Base-by-base conservation (phyloP, 352 stramenopile species). In the Phytophthora idaei region DNA sequence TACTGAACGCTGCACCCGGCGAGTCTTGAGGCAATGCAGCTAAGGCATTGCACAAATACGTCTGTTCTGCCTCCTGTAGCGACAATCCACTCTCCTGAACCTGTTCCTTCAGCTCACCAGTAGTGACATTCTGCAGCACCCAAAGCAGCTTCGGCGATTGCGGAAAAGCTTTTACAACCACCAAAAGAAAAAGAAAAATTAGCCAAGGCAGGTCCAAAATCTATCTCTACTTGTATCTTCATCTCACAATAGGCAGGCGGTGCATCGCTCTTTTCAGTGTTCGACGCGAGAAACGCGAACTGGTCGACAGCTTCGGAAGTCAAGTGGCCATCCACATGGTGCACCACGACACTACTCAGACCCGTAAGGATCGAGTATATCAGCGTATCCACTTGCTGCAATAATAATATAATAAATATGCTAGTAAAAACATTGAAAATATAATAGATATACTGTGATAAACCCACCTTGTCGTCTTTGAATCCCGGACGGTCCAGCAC, bases 101-200 rank as follows among this genome's bases (percentile, higher is more conserved):
- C n/a, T 74, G 62, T 14, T 92, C 77, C 56, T 94, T 94, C 45
- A 94, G 17, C n/a, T 87, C 63, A 31, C 69, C 71, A 1, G 77
- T 85, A 7, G 73, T 79, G 3, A 88, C 61, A 57, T 93, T 90
- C 53, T 89, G 79, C 49, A 93, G 57, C 25, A 92, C 65, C 86
- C 86, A 94, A 25, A 90, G 27, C 27, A 94, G 67, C 65, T 89
- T 92, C 31, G 86, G 86, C 1, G 66, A 74, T n/a, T 94, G 86
- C 7, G 84, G 83, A 57, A 93, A 92, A 46, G 68, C 84, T 92
- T 55, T 21, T 42, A 44, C 45, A 3, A 66, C 6, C 7, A 45
- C n/a, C 6, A 57, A 44, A 55, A 6, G 5, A 47, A 28, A 50
- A 3, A 34, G 3, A 21, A 7, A 51, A 17, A 27, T 49, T 14